Conservation (phyloP, 345 rosid species). For the Salix caprea region DNA sequence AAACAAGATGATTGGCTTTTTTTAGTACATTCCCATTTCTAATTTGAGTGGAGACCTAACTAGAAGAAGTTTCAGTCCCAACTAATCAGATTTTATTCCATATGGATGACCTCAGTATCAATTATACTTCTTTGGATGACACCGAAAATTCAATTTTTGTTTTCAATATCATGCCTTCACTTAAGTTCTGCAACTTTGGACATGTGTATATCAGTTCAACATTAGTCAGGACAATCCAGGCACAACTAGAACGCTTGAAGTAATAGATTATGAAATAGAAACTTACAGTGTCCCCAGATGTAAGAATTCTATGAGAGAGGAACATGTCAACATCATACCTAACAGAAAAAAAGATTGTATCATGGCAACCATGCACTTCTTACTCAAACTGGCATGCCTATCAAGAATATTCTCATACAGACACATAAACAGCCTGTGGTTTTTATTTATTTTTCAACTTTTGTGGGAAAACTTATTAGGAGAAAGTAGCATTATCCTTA, state of each 20-base stretch:
- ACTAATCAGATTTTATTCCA: too few species aligned
- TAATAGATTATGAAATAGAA: constrained; percentile 3
- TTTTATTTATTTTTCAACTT: too few species aligned
- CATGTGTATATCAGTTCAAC: background rate
- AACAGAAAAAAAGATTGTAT: constrained; percentile 17
- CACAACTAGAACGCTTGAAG: background rate
- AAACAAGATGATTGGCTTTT: background rate
- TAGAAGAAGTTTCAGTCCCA: too few species aligned
- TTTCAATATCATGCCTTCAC: background rate
- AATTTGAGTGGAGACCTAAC: too few species aligned
- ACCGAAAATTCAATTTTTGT: background rate
- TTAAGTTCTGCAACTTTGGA: background rate
- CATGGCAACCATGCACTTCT: background rate
- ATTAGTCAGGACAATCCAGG: background rate
- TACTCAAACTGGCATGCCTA: too few species aligned
- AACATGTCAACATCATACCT: constrained; percentile 67
- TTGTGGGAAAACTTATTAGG: too few species aligned
- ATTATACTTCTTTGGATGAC: background rate
- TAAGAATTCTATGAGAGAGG: constrained; percentile 42
- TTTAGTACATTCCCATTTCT: background rate
- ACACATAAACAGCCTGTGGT: too few species aligned
- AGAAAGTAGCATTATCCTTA: too few species aligned
- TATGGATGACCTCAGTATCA: too few species aligned
- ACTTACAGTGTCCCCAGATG: constrained; percentile 62
- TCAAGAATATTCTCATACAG: too few species aligned